These are phyloP conservation scores for Hypholoma sublateritium DNA, from an alignment of 768 basidiomycete species.

Conservation along the genomic window DNA sequence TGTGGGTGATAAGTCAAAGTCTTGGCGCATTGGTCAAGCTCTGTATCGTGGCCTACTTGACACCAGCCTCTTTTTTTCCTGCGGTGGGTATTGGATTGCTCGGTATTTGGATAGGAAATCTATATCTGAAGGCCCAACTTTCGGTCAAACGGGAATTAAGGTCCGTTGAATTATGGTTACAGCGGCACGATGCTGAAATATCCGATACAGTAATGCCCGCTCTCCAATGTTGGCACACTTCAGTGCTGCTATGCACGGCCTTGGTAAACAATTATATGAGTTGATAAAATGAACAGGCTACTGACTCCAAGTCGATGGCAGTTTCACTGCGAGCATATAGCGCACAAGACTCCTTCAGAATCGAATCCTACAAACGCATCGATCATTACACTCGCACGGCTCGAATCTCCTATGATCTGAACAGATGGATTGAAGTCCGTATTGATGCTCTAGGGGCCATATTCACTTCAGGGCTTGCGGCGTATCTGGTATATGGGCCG, in stretches of 20 bases:
- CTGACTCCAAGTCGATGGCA: constrained; percentile 11
- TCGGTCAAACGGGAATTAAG: constrained; percentile 42
- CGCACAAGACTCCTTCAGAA: constrained; percentile 47
- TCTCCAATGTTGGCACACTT: constrained; percentile 20
- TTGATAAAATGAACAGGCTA: not conserved
- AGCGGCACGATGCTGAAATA: too few species aligned
- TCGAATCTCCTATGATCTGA: constrained; percentile 47
- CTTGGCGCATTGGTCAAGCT: constrained; percentile 38
- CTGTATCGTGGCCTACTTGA: constrained; percentile 38
- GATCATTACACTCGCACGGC: constrained; percentile 40
- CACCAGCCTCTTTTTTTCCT: constrained; percentile 42
- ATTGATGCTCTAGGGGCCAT: constrained; percentile 55
- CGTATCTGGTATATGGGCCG: constrained; percentile 48
- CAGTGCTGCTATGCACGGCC: constrained; percentile 46
- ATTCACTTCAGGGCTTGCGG: constrained; percentile 53
- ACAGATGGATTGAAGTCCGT: constrained; percentile 45
- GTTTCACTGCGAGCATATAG: constrained; percentile 64
- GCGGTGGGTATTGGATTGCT: constrained; percentile 37
- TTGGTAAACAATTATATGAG: constrained; percentile 31
- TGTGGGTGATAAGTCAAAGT: constrained; percentile 25
- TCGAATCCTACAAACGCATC: constrained; percentile 45
- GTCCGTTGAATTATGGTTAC: constrained; percentile 19
- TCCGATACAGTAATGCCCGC: constrained; percentile 14
- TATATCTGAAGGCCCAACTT: constrained; percentile 43
- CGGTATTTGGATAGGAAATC: constrained; percentile 40